Percentiles rank a stretch among this genome's conserved stretches.
Conservation (phyloP, 2,329 filamentous ascomycete genomes). For the Geosmithia flava region DNA sequence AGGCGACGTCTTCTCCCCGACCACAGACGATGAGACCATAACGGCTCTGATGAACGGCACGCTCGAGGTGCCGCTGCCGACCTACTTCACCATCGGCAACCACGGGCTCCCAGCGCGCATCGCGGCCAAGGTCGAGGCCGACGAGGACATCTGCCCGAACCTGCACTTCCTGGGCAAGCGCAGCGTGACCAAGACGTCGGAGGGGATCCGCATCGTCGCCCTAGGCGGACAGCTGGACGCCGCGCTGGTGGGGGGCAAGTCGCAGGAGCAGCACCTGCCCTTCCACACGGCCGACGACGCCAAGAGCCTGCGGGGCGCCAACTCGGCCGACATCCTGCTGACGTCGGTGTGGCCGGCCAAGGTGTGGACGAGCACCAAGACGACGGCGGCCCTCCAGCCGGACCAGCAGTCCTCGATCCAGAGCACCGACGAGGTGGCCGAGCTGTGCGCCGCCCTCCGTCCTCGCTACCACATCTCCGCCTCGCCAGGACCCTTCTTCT, state of each 20-base stretch:
- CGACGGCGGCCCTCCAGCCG: conserved; percentile 34
- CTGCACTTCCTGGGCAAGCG: conserved; percentile 82
- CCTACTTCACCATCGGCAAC: conserved; percentile 79
- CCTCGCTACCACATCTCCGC: conserved; percentile 85
- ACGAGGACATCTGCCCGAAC: conserved; percentile 75
- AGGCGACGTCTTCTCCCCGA: conserved; percentile 66
- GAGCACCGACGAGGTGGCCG: conserved; percentile 57
- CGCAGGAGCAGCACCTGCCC: conserved; percentile 63
- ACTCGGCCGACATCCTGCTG: conserved; percentile 73
- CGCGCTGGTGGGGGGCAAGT: conserved; percentile 46
- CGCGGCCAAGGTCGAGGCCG: conserved; percentile 59
- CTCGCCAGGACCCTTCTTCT: conserved; percentile 56
- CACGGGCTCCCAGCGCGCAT: conserved; percentile 59
- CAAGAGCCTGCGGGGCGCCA: conserved; percentile 61
- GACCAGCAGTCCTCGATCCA: conserved; percentile 36
- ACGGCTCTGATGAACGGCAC: conserved; percentile 57
- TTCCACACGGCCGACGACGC: conserved; percentile 69
- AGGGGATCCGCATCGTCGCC: conserved; percentile 78
- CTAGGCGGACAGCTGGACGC: conserved; percentile 64
- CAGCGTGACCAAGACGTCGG: conserved; percentile 76
- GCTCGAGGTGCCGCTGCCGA: conserved; percentile 65
- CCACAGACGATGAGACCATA: conserved; percentile 46
- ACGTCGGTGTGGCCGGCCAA: conserved; percentile 76
- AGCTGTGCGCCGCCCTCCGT: conserved; percentile 66
- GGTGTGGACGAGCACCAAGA: conserved; percentile 56